Percentiles rank a stretch among this genome's conserved stretches.
phyloP scores from a whole-genome alignment of 805 yeast genomes.

The Candida railenensis region DNA sequence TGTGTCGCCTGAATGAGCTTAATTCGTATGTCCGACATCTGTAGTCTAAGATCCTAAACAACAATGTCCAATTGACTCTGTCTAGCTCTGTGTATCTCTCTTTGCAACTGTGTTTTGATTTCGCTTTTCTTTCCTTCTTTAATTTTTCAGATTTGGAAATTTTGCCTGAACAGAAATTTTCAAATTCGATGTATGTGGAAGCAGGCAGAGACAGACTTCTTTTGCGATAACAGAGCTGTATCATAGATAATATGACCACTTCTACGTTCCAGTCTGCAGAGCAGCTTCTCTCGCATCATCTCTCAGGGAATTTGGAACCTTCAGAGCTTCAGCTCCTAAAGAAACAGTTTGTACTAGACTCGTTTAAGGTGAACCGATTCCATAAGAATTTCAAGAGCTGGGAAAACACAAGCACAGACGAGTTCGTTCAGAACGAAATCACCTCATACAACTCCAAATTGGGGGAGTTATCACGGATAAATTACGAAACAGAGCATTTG shows the following conservation, averaged over 20 bases:
- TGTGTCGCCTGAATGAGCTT: constrained; percentile 29
- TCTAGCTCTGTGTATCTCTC: constrained; percentile 6
- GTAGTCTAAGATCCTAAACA: no score
- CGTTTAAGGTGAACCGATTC: constrained; percentile 30
- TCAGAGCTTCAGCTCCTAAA: constrained; percentile 1
- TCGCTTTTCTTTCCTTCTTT: not conserved
- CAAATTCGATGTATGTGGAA: no score
- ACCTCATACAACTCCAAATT: constrained; percentile 27
- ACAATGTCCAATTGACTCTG: no score
- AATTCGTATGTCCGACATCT: constrained; percentile 12
- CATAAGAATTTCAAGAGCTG: constrained; percentile 29
- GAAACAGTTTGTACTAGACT: constrained; percentile 29
- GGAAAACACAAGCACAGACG: constrained; percentile 18
- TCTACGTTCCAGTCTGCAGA: constrained; percentile 14
- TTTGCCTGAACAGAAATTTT: no score
- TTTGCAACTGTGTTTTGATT: constrained; percentile 4
- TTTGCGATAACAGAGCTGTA: no score
- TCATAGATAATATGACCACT: not conserved
- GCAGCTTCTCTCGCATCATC: constrained; percentile 8
- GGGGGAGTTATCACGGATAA: constrained; percentile 28
- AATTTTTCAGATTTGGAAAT: no score
- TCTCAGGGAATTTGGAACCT: not conserved
- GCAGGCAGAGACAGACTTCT: no score
- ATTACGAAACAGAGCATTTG: constrained; percentile 21
- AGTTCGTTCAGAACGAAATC: constrained; percentile 23